Evolutionary conservation across 139 green algal species (phyloP), one percentile per base, ranked within the genome.

Genomic region (Asterochloris sp.): DNA sequence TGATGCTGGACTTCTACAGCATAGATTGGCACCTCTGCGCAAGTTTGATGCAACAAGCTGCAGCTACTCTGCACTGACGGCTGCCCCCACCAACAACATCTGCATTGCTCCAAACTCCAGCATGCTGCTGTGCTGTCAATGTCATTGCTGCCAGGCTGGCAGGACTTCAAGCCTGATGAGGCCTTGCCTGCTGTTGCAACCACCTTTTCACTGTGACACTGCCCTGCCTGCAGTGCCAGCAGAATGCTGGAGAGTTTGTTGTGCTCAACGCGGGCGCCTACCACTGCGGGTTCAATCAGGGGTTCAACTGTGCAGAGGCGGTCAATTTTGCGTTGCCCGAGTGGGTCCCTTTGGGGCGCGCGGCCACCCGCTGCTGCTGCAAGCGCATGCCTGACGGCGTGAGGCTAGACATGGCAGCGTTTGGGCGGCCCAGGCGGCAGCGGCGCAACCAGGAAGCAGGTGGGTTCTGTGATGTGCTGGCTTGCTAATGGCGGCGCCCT

Each of bases 351-450:
- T 71, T 88, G 47, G 92, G 92, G 16, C 78, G 62, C 24, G 79
- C 83, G 29, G 90, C 89, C 9, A 78, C 66, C 12, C 79, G 74
- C 16, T 87, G 78, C 68, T 62, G 78, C 81, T 96, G 81, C 81
- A 93, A 61, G 85, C 62, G 47, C 23, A 67, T 83, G 78, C 29
- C 62, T 2, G 93, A 97, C 82, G 88, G 76, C 62, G 94, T 96
- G 23, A 84, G 82, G n/a, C 92, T 97, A 47, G 91, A 97, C 86
- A 97, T 97, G 93, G 76, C 80, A 16, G 84, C 97, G 38, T 97
- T 97, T 54, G 38, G 38, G 38, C 38, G 38, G 38, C 38, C 38
- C 38, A 54, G 38, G 6, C 82, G 62, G 87, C 89, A 54, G 75
- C 78, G 12, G 69, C 23, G 2, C 69, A 26, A 4, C 24, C 69